phyloP scores from a whole-genome alignment of 352 stramenopile genomes.

The Phytopythium kandeliae region DNA sequence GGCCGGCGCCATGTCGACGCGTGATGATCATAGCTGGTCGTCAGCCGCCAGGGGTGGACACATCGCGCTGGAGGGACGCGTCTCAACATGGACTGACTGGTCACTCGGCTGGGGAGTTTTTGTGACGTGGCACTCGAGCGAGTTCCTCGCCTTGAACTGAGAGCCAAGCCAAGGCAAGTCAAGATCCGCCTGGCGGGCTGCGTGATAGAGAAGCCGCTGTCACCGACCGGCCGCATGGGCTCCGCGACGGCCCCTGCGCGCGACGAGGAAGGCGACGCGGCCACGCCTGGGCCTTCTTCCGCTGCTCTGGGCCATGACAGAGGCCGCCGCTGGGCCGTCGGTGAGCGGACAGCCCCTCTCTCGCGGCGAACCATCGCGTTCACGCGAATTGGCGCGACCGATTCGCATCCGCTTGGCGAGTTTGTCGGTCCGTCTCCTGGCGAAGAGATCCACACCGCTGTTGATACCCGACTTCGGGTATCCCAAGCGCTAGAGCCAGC shows the following conservation, averaged over 20 bases:
- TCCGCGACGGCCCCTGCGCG: neutral
- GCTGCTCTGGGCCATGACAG: neutral
- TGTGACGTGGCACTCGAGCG: neutral
- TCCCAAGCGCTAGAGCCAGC: slow-evolving; percentile 3
- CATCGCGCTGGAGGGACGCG: neutral
- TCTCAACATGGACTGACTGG: neutral
- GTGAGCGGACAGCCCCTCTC: slow-evolving; percentile 19
- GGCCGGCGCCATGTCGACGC: neutral
- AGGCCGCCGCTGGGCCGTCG: slow-evolving; percentile 30
- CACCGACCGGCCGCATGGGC: neutral
- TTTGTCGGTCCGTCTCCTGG: neutral
- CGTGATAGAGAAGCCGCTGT: neutral
- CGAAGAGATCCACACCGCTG: neutral
- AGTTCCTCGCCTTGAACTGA: no score
- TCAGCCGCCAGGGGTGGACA: no score
- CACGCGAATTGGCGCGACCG: slow-evolving; percentile 15
- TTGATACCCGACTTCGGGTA: no score
- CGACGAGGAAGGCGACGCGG: neutral
- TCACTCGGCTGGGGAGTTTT: neutral
- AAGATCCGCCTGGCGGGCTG: neutral
- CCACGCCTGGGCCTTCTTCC: neutral
- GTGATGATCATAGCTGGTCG: slow-evolving; percentile 5
- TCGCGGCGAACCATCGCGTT: slow-evolving; percentile 20
- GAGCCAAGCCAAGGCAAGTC: no score
- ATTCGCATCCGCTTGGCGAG: slow-evolving; percentile 39